Evolutionary conservation across 192 early-diverging fungal genomes (phyloP).

Genomic region (Blastocladiella britannica): DNA sequence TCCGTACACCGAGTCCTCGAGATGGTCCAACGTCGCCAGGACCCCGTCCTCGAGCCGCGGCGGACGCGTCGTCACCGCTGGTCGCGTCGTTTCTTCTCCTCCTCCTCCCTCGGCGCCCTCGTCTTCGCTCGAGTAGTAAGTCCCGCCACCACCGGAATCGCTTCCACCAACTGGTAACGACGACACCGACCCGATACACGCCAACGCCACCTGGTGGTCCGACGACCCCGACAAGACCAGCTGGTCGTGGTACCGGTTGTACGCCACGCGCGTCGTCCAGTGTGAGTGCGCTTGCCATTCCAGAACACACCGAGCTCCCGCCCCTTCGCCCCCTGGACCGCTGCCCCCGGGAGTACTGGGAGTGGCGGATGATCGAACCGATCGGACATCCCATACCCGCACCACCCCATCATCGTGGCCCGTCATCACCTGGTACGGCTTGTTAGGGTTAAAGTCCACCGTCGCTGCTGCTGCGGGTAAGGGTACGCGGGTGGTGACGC

Average conservation of each 20-base stretch:
- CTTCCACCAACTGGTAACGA: constrained; percentile 19
- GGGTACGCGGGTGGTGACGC: constrained; percentile 18
- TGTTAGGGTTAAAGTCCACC: constrained; percentile 73
- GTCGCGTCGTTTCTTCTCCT: too few species aligned
- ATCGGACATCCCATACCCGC: constrained; percentile 75
- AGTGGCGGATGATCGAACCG: too few species aligned
- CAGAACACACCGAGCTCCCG: too few species aligned
- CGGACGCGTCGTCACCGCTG: background rate
- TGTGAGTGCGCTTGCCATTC: background rate
- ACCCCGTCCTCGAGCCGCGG: constrained; percentile 47
- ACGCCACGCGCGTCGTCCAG: constrained; percentile 64
- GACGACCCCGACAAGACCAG: constrained; percentile 63
- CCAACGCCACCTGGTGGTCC: constrained; percentile 71
- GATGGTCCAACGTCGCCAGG: constrained; percentile 71
- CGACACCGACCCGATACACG: constrained; percentile 66
- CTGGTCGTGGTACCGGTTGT: constrained; percentile 84
- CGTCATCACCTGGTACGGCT: constrained; percentile 60
- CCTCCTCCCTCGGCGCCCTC: constrained; percentile 9
- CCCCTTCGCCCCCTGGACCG: too few species aligned
- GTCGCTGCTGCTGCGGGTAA: too few species aligned
- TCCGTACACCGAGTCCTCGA: constrained; percentile 84
- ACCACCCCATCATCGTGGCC: constrained; percentile 72
- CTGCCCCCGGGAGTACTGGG: too few species aligned
- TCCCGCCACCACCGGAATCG: too few species aligned
- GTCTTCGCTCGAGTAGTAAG: constrained; percentile 14